A percentile compares a stretch with the other conserved stretches of the same genome.
Conservation (phyloP, 441 rosid genomes). For the Eruca vesicaria region DNA sequence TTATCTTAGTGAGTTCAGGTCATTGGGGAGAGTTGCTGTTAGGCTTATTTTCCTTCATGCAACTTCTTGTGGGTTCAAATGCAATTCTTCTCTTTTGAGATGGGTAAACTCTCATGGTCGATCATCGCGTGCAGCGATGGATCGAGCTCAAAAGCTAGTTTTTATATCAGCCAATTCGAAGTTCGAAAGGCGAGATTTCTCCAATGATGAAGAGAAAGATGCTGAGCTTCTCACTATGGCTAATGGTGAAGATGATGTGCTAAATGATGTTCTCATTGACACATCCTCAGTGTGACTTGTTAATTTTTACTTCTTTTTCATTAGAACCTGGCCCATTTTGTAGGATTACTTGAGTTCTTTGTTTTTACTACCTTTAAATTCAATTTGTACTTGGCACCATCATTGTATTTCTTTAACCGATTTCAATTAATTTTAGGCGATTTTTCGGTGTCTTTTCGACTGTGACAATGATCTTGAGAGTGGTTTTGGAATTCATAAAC, state of each 20-base stretch:
- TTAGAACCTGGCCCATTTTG: conserved; percentile 21
- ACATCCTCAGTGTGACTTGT: conserved; percentile 59
- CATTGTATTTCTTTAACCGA: conserved; percentile 14
- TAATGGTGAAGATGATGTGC: conserved; percentile 71
- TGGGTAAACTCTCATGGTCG: conserved; percentile 70
- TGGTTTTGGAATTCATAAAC: conserved; percentile 18
- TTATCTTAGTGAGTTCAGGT: conserved; percentile 80
- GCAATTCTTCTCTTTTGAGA: conserved; percentile 72
- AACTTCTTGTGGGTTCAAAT: conserved; percentile 78
- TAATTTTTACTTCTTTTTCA: background rate
- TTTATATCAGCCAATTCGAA: conserved; percentile 84
- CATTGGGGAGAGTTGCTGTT: conserved; percentile 87
- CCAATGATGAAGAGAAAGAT: conserved; percentile 79
- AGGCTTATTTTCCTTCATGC: conserved; percentile 93
- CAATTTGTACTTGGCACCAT: conserved; percentile 21
- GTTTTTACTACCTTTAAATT: background rate
- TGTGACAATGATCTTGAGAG: conserved; percentile 22
- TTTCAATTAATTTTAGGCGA: conserved; percentile 17
- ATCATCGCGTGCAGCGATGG: conserved; percentile 52
- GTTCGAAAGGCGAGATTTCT: conserved; percentile 69
- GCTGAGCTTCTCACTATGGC: conserved; percentile 71
- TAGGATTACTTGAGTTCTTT: conserved; percentile 27
- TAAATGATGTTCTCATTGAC: conserved; percentile 80
- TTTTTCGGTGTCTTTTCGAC: conserved; percentile 6
- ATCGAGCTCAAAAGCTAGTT: conserved; percentile 73